phyloP scores from a whole-genome alignment of 805 yeast species.

The Kuraishia piskuri region DNA sequence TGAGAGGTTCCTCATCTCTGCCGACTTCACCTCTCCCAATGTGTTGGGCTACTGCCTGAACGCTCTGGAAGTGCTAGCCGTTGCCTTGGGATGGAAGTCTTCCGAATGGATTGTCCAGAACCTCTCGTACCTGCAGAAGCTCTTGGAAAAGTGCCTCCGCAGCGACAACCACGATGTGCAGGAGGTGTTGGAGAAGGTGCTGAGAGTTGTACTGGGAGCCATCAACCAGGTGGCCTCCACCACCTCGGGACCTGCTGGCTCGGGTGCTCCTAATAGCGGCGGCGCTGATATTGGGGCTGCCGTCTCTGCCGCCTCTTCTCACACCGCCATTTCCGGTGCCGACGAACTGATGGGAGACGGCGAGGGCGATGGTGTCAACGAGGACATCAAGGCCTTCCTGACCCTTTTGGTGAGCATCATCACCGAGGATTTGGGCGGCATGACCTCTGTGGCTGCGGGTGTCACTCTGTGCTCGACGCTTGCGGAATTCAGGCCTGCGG shows the following conservation, averaged over 20 bases:
- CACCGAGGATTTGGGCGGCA: slow-evolving; percentile 64
- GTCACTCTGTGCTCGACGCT: slow-evolving; percentile 78
- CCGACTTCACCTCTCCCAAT: slow-evolving; percentile 63
- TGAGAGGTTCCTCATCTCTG: slow-evolving; percentile 75
- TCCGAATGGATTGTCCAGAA: slow-evolving; percentile 74
- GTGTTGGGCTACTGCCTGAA: slow-evolving; percentile 76
- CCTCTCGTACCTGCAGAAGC: slow-evolving; percentile 55
- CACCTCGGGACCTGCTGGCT: background rate
- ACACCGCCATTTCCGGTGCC: background rate
- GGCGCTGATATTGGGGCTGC: too few relatives aligned
- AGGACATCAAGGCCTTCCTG: slow-evolving; percentile 56
- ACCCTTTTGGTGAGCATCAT: slow-evolving; percentile 56
- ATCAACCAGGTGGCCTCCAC: slow-evolving; percentile 33
- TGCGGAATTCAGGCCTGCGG: slow-evolving; percentile 63
- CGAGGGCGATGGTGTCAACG: slow-evolving; percentile 12
- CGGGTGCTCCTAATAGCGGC: background rate
- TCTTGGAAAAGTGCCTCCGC: slow-evolving; percentile 73
- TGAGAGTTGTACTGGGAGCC: slow-evolving; percentile 61
- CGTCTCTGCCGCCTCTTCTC: background rate
- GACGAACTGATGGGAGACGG: background rate
- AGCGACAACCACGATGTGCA: slow-evolving; percentile 84
- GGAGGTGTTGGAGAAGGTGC: slow-evolving; percentile 69
- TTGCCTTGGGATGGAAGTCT: slow-evolving; percentile 71
- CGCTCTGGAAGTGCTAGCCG: slow-evolving; percentile 82
- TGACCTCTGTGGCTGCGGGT: slow-evolving; percentile 80